Evolutionary conservation across 345 rosid genomes (phyloP).

Genomic region (Noccaea bulbosa): DNA sequence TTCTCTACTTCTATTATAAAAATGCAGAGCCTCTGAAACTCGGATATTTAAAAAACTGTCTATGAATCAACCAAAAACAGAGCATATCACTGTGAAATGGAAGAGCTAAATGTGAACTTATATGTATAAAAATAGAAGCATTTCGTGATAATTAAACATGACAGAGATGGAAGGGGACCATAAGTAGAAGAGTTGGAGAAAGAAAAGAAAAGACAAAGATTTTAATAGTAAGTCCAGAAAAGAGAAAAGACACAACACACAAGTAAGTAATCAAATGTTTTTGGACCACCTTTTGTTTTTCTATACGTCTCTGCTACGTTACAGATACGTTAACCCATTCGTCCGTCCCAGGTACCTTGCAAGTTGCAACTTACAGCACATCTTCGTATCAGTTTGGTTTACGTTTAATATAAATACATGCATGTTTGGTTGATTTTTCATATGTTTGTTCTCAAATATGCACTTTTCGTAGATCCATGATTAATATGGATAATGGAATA

Average conservation of each 20-base stretch:
- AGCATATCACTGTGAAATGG: neutral
- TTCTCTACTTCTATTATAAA: neutral
- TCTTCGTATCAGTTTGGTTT: neutral
- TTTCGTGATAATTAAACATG: neutral
- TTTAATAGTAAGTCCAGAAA: constrained; percentile 17
- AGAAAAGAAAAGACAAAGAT: constrained; percentile 21
- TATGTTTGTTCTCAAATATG: neutral
- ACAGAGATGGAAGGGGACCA: constrained; percentile 30
- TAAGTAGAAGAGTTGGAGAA: constrained; percentile 20
- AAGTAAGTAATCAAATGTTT: neutral
- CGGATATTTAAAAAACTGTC: too few species aligned
- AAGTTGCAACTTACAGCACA: neutral
- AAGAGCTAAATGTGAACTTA: neutral
- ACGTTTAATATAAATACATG: too few species aligned
- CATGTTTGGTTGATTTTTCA: neutral
- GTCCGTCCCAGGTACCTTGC: neutral
- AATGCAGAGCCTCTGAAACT: too few species aligned
- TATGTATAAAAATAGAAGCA: neutral
- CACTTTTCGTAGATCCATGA: neutral
- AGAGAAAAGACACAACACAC: neutral
- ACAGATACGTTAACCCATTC: neutral
- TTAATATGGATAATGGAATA: neutral
- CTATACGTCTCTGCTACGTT: constrained; percentile 13
- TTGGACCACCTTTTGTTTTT: constrained; percentile 39
- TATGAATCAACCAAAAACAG: too few species aligned